Conservation (phyloP, 345 rosid genomes). For the Brassica rapa region DNA sequence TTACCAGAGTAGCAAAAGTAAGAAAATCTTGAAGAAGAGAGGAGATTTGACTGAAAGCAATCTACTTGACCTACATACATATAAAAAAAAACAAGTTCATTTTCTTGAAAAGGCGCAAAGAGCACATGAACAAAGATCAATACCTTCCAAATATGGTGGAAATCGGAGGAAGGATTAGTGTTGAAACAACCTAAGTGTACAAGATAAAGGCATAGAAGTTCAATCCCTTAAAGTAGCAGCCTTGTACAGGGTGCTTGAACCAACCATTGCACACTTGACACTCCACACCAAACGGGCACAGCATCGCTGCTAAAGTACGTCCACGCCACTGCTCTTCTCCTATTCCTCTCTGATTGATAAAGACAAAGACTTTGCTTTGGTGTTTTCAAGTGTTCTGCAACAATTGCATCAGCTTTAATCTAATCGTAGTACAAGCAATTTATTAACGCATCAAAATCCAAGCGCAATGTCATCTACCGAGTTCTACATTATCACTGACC, state of each 20-base stretch:
- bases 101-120: not conserved
- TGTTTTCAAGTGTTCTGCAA: not conserved
- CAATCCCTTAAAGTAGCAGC: not conserved
- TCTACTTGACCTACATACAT: constrained; percentile 24
- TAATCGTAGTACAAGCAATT: not conserved
- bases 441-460: too few species aligned
- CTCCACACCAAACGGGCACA: not conserved
- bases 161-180: not conserved
- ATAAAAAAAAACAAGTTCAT: not conserved
- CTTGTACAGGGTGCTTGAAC: not conserved
- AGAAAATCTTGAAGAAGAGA: constrained; percentile 30
- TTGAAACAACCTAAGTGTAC: not conserved
- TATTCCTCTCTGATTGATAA: not conserved
- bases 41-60: constrained; percentile 15
- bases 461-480: not conserved
- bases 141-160: constrained; percentile 15
- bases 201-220: not conserved
- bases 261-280: not conserved
- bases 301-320: constrained; percentile 15
- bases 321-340: constrained; percentile 10
- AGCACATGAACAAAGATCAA: constrained; percentile 10
- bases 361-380: not conserved
- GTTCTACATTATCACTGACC: not conserved
- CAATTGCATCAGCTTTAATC: not conserved
- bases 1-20: constrained; percentile 33